Evolutionary conservation across 805 yeast genomes (phyloP), one percentile per base, ranked within the genome.

Genomic region (Myxozyma lipomycoides): DNA sequence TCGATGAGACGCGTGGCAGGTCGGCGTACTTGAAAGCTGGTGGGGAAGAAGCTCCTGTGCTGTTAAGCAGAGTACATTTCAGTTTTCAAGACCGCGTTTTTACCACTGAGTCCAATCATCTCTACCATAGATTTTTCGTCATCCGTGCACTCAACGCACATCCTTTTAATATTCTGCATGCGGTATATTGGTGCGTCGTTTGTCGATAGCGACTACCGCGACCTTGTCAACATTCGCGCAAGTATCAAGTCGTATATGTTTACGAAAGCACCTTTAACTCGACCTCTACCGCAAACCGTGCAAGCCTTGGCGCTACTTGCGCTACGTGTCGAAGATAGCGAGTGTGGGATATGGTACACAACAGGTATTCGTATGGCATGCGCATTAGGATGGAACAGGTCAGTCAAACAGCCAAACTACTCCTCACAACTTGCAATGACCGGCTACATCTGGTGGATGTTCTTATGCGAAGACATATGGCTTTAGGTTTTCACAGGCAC

Each of bases 391-490:
- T 49, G 53, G 53, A 44, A 49, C 35, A 26, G 43, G 15, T 28
- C 37, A 18, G 46, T 43, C 22, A 35, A 35, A 18, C 46, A 25
- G 19, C 40, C 40, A 10, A 15, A 17, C 5, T 17, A 36, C 18
- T 21, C 46, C 6, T 42, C 45, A n/a, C 43, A 42, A 7, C 41
- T 43, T 23, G 41, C 49, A 7, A 49, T 40, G 45, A 49, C 53
- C 12, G 53, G 40, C 22, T 41, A 43, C 23, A 6, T 49, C 23
- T 49, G 53, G 53, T 49, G 53, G 53, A 40, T 37, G 18, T 43
- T 49, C 9, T 45, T 45, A 9, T 49, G 53, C 34, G 49, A 49
- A 19, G 53, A 49, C 23, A 49, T 49, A 1, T 49, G 53, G 53
- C 42, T 45, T 12, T 46, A 44, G 24, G 41, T 44, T 17, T 49